Evolutionary conservation across 2,329 filamentous ascomycete genomes (phyloP).

Genomic region (Zymoseptoria crescenta): DNA sequence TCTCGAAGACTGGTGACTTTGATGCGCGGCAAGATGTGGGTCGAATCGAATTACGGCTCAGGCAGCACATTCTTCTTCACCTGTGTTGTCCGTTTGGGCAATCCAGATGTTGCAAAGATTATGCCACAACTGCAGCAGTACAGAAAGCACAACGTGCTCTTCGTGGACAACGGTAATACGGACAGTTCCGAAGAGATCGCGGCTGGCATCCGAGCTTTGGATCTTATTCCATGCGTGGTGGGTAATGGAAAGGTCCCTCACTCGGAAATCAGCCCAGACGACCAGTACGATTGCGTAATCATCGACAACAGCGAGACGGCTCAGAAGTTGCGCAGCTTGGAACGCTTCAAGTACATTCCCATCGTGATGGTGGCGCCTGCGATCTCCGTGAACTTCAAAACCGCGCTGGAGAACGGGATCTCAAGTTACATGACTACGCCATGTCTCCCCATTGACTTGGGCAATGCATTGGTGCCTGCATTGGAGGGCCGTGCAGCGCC

Average conservation of each 20-base stretch:
- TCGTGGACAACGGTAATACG: slow-evolving; percentile 86
- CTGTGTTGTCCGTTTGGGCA: slow-evolving; percentile 77
- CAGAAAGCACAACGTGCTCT: slow-evolving; percentile 82
- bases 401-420: slow-evolving; percentile 86
- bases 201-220: slow-evolving; percentile 68
- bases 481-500: slow-evolving; percentile 89
- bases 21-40: slow-evolving; percentile 96
- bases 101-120: slow-evolving; percentile 68
- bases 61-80: slow-evolving; percentile 97
- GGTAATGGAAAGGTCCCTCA: slow-evolving; percentile 57
- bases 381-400: slow-evolving; percentile 87
- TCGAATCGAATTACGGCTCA: slow-evolving; percentile 82
- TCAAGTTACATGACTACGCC: slow-evolving; percentile 99
- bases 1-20: slow-evolving; percentile 90
- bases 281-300: slow-evolving; percentile 88
- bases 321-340: slow-evolving; percentile 72
- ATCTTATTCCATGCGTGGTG: slow-evolving; percentile 77
- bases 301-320: slow-evolving; percentile 91
- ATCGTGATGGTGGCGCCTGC: slow-evolving; percentile 85
- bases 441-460: slow-evolving; percentile 85
- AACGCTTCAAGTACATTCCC: slow-evolving; percentile 96
- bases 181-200: slow-evolving; percentile 68
- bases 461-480: slow-evolving; percentile 92
- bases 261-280: slow-evolving; percentile 44
- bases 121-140: slow-evolving; percentile 83